Base-by-base conservation (phyloP, 2,329 filamentous ascomycete species). In the Coniochaeta prunicola region DNA sequence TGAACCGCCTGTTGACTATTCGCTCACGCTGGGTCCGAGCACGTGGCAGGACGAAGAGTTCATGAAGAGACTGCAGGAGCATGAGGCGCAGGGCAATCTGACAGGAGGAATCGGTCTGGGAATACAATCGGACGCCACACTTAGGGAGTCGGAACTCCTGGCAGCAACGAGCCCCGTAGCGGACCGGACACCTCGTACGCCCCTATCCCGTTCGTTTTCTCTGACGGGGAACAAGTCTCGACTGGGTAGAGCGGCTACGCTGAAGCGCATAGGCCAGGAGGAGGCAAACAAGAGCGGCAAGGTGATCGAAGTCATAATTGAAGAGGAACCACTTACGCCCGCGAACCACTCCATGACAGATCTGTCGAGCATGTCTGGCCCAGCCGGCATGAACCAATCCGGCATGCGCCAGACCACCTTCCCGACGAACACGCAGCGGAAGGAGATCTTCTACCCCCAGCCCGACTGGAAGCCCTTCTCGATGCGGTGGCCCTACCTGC, bases 401-500 rank as follows among this genome's bases (percentile, higher is more conserved):
- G 64, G 38, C 10, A 70, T 70, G 61, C 73, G 73, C 5, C 73
- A 70, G 24, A 71, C 74, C 15, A 76, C 72, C 1, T 73, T 76
- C 48, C 69, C 73, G 3, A 63, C 64, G n/a, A 71, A 69, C 38
- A 67, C 71, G 17, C 70, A 73, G 58, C 73, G 73, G 57, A 76
- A 76, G 0, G 74, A 83, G 58, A 70, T 84, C 0, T 85, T 85
- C 63, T 86, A 84, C 62, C 84, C 84, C 0, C 80, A 83, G 59
- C 82, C 84, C 2, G 81, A 88, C 68, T 88, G 85, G 86, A 86
- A 84, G 66, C 86, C 85, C 0, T 80, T 86, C 61, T 80, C 81
- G 0, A 88, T 88, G 83, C 76, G 81, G 31, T 82, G 80, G 77
- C 82, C 82, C 0, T 88, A 86, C 64, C 74, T 88, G 2, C 65